phyloP scores from a whole-genome alignment of 768 basidiomycete genomes.

The Suillus tomentosus region DNA sequence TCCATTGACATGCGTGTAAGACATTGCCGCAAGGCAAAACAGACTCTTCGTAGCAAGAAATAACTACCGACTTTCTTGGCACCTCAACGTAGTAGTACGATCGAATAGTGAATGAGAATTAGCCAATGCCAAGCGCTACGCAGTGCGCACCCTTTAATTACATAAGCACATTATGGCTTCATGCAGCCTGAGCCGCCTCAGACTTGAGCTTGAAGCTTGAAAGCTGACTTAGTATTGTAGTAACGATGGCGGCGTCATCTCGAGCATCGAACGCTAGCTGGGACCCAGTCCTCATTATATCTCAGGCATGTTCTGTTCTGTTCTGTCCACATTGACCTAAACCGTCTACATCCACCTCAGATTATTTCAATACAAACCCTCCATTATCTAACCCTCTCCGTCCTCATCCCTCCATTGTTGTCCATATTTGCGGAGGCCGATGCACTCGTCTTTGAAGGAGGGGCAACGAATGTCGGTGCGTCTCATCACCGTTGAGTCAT shows the following conservation, averaged over 20 bases:
- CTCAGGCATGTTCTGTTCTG: conserved; percentile 57
- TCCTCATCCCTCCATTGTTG: conserved; percentile 82
- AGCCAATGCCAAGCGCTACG: background rate
- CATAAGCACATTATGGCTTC: background rate
- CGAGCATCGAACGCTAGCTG: conserved; percentile 57
- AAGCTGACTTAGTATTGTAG: background rate
- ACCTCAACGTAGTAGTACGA: background rate
- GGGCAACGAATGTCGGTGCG: conserved; percentile 77
- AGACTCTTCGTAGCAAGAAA: background rate
- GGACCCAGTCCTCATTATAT: conserved; percentile 88
- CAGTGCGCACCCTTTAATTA: background rate
- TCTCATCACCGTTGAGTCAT: conserved; percentile 3
- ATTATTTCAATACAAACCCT: conserved; percentile 92
- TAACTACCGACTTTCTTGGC: background rate
- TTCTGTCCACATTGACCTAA: conserved; percentile 4
- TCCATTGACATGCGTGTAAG: conserved; percentile 34
- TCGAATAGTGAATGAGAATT: background rate
- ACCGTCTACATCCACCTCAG: conserved; percentile 40
- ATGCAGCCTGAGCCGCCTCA: background rate
- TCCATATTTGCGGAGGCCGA: conserved; percentile 70
- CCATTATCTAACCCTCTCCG: conserved; percentile 87
- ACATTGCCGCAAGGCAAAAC: conserved; percentile 23
- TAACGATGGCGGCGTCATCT: conserved; percentile 34
- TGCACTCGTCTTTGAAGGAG: conserved; percentile 73
- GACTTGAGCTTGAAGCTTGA: background rate